Base-by-base conservation (phyloP, 352 stramenopile genomes). In the Globisporangium okanoganense region DNA sequence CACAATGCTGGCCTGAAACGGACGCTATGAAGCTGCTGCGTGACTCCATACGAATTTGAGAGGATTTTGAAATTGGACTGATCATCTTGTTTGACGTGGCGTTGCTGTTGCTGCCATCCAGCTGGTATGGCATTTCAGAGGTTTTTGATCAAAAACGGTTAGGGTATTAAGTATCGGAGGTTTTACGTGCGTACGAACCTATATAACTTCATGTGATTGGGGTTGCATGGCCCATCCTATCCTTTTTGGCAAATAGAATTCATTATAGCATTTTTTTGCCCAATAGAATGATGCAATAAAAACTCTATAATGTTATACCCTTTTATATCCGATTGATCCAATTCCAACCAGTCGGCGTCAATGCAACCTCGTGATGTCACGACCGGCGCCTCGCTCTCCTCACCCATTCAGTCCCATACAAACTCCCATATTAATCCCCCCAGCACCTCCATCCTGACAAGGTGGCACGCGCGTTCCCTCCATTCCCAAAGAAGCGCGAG, bases 371-470 rank as follows among this genome's bases (percentile, higher is more conserved):
- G 7, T 54, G 48, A 54, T 54, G 48, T 54, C 48, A 54, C 48
- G 48, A 38, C 47, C 14, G 10, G 12, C 25, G 6, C 12, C 14
- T 29, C 14, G 14, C 20, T 5, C 47, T 54, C 48, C 40, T 54
- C 48, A 40, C 36, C 51, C 31, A 57, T 57, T 31, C 31, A 20
- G n/a, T 24, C 18, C 27, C 38, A 50, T 59, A 59, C 53, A 59
- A 59, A 59, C 14, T 8, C 27, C 41, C 53, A 58, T 59, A 59
- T 9, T 25, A 49, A 59, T n/a, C n/a, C n/a, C n/a, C n/a, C n/a
- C n/a, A n/a, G n/a, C n/a, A n/a, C n/a, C n/a, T n/a, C n/a, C n/a
- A 7, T 6, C 31, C 16, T 43, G 14, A 16, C 12, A 27, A 56
- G 18, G 40, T 47, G 40, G 10, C 40, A 47, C 40, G 40, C 40